These are phyloP conservation scores for Talaromyces proteolyticus DNA, from an alignment of 495 filamentous ascomycete species.

Conservation along the genomic window DNA sequence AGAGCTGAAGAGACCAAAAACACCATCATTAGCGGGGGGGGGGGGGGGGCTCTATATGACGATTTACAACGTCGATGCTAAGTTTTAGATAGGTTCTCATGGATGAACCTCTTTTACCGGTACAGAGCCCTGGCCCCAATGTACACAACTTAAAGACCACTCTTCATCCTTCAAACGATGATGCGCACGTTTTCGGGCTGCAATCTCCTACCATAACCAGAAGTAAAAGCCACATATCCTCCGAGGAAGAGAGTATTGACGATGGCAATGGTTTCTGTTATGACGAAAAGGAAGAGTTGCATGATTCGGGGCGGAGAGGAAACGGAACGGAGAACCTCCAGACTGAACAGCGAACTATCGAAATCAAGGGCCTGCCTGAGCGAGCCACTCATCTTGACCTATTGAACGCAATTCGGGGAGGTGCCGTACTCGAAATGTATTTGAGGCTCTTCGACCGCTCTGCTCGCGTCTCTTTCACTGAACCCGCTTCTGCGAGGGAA, in stretches of 20 bases:
- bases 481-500: constrained; percentile 52
- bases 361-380: constrained; percentile 59
- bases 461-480: constrained; percentile 67
- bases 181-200: constrained; percentile 9
- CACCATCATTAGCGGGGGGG: no score
- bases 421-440: constrained; percentile 63
- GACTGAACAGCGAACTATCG: constrained; percentile 55
- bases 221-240: neutral
- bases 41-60: no score
- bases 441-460: constrained; percentile 54
- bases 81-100: constrained; percentile 43
- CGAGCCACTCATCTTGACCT: constrained; percentile 61
- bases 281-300: constrained; percentile 19
- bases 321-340: constrained; percentile 18
- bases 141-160: no score
- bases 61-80: no score
- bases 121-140: constrained; percentile 13
- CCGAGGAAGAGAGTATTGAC: no score
- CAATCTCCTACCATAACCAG: neutral
- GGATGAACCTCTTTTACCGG: constrained; percentile 29
- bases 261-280: constrained; percentile 7
- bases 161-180: constrained; percentile 18
- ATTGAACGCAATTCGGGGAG: constrained; percentile 59
- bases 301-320: constrained; percentile 30
- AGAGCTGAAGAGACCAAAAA: no score